These are phyloP conservation scores for Podospora anserina DNA, from an alignment of 495 filamentous ascomycete species.

Conservation along the genomic window DNA sequence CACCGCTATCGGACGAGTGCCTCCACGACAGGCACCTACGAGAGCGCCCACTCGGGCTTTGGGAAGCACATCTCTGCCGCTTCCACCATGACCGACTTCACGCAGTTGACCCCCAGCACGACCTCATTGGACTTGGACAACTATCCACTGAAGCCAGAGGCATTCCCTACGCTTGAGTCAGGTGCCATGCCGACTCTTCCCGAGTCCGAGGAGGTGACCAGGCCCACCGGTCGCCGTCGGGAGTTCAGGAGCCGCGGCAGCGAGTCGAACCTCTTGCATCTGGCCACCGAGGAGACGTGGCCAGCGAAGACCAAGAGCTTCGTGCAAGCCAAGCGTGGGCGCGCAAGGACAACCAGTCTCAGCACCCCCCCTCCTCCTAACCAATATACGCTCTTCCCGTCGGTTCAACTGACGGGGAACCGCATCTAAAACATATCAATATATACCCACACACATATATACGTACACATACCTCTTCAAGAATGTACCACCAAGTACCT, in stretches of 20 bases:
- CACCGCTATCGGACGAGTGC: conserved; percentile 39
- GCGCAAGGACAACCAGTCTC: conserved; percentile 36
- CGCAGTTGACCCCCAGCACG: conserved; percentile 44
- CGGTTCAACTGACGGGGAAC: conserved; percentile 23
- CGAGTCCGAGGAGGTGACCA: conserved; percentile 28
- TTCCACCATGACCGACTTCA: conserved; percentile 43
- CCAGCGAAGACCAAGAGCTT: conserved; percentile 28
- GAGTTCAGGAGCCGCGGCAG: conserved; percentile 30
- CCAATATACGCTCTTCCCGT: conserved; percentile 43
- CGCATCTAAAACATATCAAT: conserved; percentile 21
- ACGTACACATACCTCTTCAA: conserved; percentile 2
- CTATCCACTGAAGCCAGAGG: conserved; percentile 25
- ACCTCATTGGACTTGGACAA: conserved; percentile 37
- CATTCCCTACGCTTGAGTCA: conserved; percentile 28
- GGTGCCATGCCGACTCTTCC: conserved; percentile 32
- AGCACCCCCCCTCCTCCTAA: conserved; percentile 40
- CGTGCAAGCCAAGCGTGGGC: conserved; percentile 26
- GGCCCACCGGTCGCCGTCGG: conserved; percentile 10
- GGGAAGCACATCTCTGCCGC: conserved; percentile 45
- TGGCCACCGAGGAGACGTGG: conserved; percentile 24
- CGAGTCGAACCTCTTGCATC: conserved; percentile 30
- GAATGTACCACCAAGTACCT: not conserved
- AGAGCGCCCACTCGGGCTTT: conserved; percentile 30
- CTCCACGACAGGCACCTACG: conserved; percentile 43
- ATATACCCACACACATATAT: not conserved